Evolutionary conservation across 176 grass and related monocot species (phyloP).

Genomic region (Eragrostis nindensis): DNA sequence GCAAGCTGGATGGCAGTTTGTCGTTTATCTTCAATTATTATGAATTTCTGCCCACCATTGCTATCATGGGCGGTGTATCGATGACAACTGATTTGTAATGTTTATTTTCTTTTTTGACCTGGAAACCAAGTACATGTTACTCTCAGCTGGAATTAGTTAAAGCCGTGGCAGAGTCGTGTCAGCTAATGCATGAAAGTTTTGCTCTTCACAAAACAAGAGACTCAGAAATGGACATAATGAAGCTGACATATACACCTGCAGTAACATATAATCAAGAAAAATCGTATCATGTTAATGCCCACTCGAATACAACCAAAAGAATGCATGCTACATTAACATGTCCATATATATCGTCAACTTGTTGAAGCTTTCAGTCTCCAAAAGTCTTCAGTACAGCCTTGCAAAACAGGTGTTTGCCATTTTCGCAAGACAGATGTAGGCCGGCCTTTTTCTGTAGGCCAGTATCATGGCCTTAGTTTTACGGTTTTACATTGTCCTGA

Average conservation of each 20-base stretch:
- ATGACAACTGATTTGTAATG: no score
- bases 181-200: background rate
- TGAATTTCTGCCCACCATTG: background rate
- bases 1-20: background rate
- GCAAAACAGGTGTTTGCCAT: background rate
- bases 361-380: background rate
- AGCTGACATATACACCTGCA: no score
- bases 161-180: background rate
- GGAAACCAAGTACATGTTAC: background rate
- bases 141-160: background rate
- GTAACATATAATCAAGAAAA: background rate
- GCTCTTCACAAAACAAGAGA: background rate
- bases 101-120: no score
- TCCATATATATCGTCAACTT: background rate
- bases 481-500: background rate
- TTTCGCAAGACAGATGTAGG: background rate
- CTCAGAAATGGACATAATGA: background rate
- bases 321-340: background rate
- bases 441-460: background rate
- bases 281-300: background rate
- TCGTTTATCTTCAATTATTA: no score
- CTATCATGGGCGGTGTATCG: background rate
- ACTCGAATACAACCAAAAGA: background rate
- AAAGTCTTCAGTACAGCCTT: background rate
- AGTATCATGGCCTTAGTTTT: slow-evolving; percentile 1